These are phyloP conservation scores for Thyridium curvatum DNA, from an alignment of 2,329 filamentous ascomycete species.

Conservation along the genomic window DNA sequence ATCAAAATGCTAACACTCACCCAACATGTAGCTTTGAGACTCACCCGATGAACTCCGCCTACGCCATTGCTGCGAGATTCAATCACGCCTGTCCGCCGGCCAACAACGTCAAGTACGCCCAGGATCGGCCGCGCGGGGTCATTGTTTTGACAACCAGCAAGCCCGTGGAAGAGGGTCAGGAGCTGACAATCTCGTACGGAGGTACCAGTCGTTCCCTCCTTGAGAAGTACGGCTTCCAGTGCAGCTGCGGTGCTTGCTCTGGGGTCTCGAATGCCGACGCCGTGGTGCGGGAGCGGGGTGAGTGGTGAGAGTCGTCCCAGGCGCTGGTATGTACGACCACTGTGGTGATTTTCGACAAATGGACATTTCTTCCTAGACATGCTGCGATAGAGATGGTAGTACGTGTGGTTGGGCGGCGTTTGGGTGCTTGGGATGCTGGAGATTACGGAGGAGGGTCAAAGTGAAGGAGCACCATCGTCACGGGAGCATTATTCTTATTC, in stretches of 20 bases:
- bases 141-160: conserved; percentile 32
- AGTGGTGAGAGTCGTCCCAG: too few relatives aligned
- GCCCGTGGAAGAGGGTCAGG: conserved; percentile 6
- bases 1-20: too few relatives aligned
- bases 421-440: too few relatives aligned
- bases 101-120: conserved; percentile 37
- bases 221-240: conserved; percentile 13
- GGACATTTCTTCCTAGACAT: too few relatives aligned
- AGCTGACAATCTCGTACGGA: conserved; percentile 16
- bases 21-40: too few relatives aligned
- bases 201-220: conserved; percentile 10
- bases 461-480: too few relatives aligned
- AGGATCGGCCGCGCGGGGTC: conserved; percentile 20
- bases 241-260: conserved; percentile 11
- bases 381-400: too few relatives aligned
- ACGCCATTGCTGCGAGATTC: conserved; percentile 47
- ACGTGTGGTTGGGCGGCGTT: too few relatives aligned
- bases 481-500: too few relatives aligned
- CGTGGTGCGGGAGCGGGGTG: neutral
- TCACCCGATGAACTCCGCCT: conserved; percentile 27
- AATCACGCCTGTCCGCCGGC: conserved; percentile 48
- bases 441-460: too few relatives aligned
- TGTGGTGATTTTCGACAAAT: too few relatives aligned
- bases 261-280: conserved; percentile 6
- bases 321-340: too few relatives aligned